Percentiles rank a stretch among this genome's conserved stretches.
Conservation (phyloP, 2,329 filamentous ascomycete genomes). For the Huntiella bhutanensis region DNA sequence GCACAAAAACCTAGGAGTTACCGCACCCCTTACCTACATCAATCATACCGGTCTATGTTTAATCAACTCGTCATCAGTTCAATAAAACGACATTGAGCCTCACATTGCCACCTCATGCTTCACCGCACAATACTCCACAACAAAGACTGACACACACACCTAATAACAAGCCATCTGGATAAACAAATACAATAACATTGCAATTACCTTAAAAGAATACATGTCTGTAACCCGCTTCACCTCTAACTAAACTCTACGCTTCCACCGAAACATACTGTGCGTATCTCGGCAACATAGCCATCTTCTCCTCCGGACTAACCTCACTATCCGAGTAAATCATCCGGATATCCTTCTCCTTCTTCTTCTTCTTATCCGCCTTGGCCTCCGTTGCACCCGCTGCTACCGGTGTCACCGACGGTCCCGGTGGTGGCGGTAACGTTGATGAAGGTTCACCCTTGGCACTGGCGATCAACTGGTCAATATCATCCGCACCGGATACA, state of each 20-base stretch:
- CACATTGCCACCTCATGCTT: no score
- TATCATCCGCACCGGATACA: slow-evolving; percentile 30
- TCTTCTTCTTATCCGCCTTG: slow-evolving; percentile 30
- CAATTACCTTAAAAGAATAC: background rate
- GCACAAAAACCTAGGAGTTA: no score
- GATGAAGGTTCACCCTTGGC: slow-evolving; percentile 36
- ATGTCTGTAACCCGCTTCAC: no score
- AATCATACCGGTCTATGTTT: no score
- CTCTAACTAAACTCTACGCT: slow-evolving; percentile 2
- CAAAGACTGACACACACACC: no score
- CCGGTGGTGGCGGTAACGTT: slow-evolving; percentile 20
- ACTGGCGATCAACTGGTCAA: slow-evolving; percentile 46
- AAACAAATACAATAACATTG: no score
- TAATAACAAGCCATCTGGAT: no score
- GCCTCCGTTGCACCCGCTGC: slow-evolving; percentile 16
- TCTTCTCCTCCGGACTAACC: slow-evolving; percentile 72
- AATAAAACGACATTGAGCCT: no score
- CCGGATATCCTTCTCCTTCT: slow-evolving; percentile 45
- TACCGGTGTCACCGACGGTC: slow-evolving; percentile 20
- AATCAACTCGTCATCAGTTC: no score
- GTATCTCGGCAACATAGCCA: slow-evolving; percentile 63
- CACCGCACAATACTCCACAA: no score
- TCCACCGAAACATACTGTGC: slow-evolving; percentile 32
- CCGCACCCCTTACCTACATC: no score
- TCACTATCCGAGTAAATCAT: slow-evolving; percentile 71